Evolutionary conservation across 2,329 filamentous ascomycete species (phyloP).

Genomic region (Diaporthe ampelina): DNA sequence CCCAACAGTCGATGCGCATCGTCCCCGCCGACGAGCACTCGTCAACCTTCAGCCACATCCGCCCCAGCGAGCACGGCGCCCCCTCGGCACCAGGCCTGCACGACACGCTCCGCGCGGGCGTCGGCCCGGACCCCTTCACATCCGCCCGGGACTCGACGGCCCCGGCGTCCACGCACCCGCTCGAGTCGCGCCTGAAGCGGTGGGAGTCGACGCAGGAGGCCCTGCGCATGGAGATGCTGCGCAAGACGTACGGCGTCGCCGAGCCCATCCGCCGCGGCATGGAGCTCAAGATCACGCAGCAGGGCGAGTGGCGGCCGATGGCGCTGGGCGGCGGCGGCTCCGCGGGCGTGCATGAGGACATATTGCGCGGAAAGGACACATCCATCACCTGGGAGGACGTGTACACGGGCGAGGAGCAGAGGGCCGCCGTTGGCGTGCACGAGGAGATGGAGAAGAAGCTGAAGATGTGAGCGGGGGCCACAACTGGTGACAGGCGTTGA

Average conservation of each 20-base stretch:
- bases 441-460: slow-evolving; percentile 95
- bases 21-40: slow-evolving; percentile 79
- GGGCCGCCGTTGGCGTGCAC: slow-evolving; percentile 80
- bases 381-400: slow-evolving; percentile 95
- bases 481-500: background rate
- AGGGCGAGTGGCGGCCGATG: slow-evolving; percentile 84
- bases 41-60: slow-evolving; percentile 74
- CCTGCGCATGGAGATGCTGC: slow-evolving; percentile 89
- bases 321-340: slow-evolving; percentile 72
- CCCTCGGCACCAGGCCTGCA: slow-evolving; percentile 94
- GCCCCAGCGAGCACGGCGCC: slow-evolving; percentile 73
- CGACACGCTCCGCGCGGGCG: slow-evolving; percentile 90
- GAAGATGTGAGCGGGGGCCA: slow-evolving; percentile 71
- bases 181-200: slow-evolving; percentile 88
- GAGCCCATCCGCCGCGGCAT: slow-evolving; percentile 94
- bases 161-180: slow-evolving; percentile 83
- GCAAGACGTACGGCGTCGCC: slow-evolving; percentile 89
- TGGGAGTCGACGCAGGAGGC: slow-evolving; percentile 93
- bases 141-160: slow-evolving; percentile 56
- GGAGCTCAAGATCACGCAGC: slow-evolving; percentile 90
- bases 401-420: slow-evolving; percentile 83
- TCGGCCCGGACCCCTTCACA: slow-evolving; percentile 72
- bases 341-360: slow-evolving; percentile 87
- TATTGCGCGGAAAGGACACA: slow-evolving; percentile 83
- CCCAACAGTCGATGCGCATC: slow-evolving; percentile 85